Evolutionary conservation across 2,329 filamentous ascomycete species (phyloP).

Genomic region (Dothistroma pini): DNA sequence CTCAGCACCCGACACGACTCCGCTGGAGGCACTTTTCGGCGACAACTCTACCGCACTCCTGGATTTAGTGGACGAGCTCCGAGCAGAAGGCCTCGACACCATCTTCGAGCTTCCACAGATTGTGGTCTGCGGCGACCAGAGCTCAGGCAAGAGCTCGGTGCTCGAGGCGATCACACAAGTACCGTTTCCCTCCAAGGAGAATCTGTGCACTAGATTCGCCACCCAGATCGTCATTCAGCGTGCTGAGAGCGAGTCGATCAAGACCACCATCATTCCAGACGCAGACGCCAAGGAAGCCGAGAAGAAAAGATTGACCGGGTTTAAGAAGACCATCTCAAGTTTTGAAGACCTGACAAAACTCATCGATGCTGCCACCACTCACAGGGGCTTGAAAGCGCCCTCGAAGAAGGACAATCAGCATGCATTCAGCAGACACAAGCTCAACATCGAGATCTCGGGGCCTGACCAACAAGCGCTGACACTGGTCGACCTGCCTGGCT

Average conservation of each 20-base stretch:
- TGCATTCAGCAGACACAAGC: constrained; percentile 46
- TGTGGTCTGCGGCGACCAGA: constrained; percentile 59
- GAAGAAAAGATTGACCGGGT: constrained; percentile 32
- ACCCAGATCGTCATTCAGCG: constrained; percentile 57
- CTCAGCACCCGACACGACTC: not conserved
- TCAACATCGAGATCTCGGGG: constrained; percentile 47
- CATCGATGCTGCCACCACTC: constrained; percentile 51
- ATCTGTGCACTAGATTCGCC: constrained; percentile 58
- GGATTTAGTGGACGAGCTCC: constrained; percentile 52
- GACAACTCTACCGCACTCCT: constrained; percentile 37
- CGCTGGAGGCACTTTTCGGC: not conserved
- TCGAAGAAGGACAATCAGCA: not conserved
- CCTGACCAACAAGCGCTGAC: constrained; percentile 40
- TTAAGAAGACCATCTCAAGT: constrained; percentile 30
- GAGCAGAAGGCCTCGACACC: constrained; percentile 43
- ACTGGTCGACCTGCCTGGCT: constrained; percentile 38
- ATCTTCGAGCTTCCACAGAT: constrained; percentile 34
- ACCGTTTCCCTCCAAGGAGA: constrained; percentile 55
- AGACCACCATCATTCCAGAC: constrained; percentile 30
- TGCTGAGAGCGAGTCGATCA: constrained; percentile 18
- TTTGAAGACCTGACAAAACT: constrained; percentile 46
- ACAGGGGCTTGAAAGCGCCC: constrained; percentile 46
- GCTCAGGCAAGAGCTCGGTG: constrained; percentile 61
- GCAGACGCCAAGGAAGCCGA: constrained; percentile 24
- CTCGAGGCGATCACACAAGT: constrained; percentile 62